A percentile compares a stretch with the other conserved stretches of the same genome.
These are phyloP conservation scores for Aspergillus cejpii DNA, from an alignment of 2,329 filamentous ascomycete genomes.

Conservation along the genomic window DNA sequence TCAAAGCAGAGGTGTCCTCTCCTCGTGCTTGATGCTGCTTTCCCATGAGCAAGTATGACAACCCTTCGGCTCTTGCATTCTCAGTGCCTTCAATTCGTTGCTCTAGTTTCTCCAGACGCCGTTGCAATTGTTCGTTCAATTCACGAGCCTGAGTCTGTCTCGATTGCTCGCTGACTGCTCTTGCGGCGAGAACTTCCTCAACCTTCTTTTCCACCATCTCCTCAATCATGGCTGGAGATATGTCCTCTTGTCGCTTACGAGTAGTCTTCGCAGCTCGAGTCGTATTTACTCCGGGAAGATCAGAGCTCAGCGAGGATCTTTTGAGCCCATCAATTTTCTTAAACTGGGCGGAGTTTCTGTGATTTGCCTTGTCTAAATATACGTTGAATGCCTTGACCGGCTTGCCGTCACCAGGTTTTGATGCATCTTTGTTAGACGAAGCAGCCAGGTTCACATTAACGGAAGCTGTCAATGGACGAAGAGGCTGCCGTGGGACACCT, in stretches of 20 bases:
- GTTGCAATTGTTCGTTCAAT: constrained; percentile 71
- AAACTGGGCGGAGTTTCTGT: constrained; percentile 40
- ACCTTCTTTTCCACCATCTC: constrained; percentile 90
- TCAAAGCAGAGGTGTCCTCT: constrained; percentile 68
- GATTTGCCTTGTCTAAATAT: constrained; percentile 62
- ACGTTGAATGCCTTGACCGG: constrained; percentile 80
- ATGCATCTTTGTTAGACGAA: constrained; percentile 45
- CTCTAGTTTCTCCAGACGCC: constrained; percentile 75
- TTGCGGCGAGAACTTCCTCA: constrained; percentile 77
- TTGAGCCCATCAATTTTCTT: constrained; percentile 41
- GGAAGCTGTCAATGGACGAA: constrained; percentile 68
- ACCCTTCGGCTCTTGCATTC: constrained; percentile 69
- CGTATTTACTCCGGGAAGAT: constrained; percentile 19
- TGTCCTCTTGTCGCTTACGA: constrained; percentile 43
- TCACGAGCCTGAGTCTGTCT: constrained; percentile 43
- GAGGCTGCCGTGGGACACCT: constrained; percentile 61
- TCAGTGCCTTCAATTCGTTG: constrained; percentile 73
- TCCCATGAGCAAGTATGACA: constrained; percentile 82
- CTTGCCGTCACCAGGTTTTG: constrained; percentile 56
- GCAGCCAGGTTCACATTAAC: constrained; percentile 64
- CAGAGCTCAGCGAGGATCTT: constrained; percentile 38
- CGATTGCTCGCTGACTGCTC: constrained; percentile 53
- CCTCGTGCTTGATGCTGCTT: constrained; percentile 82
- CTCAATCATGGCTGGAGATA: constrained; percentile 72
- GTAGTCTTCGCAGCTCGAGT: constrained; percentile 47